These are phyloP conservation scores for Gloeostereum incarnatum DNA, from an alignment of 768 basidiomycete species.

Conservation along the genomic window DNA sequence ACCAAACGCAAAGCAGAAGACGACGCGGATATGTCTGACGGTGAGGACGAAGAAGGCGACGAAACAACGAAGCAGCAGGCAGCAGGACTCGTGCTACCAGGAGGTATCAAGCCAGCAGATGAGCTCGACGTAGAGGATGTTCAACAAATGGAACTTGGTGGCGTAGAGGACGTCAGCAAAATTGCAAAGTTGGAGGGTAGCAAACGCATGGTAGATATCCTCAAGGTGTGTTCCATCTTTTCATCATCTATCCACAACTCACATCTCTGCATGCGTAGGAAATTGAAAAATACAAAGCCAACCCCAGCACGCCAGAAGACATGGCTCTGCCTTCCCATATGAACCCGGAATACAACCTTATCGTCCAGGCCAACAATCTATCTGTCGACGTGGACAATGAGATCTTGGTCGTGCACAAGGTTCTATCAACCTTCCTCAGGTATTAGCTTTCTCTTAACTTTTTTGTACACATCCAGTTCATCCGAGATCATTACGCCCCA, in stretches of 20 bases:
- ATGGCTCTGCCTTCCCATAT: conserved; percentile 77
- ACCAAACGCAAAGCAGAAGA: conserved; percentile 60
- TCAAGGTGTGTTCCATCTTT: conserved; percentile 68
- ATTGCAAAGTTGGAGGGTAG: conserved; percentile 87
- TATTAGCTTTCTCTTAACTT: conserved; percentile 13
- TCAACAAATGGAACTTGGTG: conserved; percentile 84
- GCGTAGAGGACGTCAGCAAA: conserved; percentile 76
- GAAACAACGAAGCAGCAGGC: conserved; percentile 35
- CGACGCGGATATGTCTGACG: conserved; percentile 45
- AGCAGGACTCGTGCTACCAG: conserved; percentile 65
- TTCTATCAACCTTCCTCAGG: conserved; percentile 12
- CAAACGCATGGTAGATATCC: conserved; percentile 79
- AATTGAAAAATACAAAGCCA: conserved; percentile 76
- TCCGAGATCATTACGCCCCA: conserved; percentile 92
- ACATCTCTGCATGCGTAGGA: conserved; percentile 55
- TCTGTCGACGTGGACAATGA: conserved; percentile 99
- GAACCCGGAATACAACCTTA: conserved; percentile 93
- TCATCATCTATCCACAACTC: too few species aligned
- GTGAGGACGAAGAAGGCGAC: conserved; percentile 32
- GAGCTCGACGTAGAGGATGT: conserved; percentile 94
- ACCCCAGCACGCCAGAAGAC: conserved; percentile 71
- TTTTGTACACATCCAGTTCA: conserved; percentile 53
- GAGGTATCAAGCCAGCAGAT: conserved; percentile 89
- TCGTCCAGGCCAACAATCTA: conserved; percentile 96
- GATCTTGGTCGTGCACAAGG: conserved; percentile 95